These are phyloP conservation scores for Agrocybe praecox DNA, from an alignment of 768 basidiomycete species.

Conservation along the genomic window DNA sequence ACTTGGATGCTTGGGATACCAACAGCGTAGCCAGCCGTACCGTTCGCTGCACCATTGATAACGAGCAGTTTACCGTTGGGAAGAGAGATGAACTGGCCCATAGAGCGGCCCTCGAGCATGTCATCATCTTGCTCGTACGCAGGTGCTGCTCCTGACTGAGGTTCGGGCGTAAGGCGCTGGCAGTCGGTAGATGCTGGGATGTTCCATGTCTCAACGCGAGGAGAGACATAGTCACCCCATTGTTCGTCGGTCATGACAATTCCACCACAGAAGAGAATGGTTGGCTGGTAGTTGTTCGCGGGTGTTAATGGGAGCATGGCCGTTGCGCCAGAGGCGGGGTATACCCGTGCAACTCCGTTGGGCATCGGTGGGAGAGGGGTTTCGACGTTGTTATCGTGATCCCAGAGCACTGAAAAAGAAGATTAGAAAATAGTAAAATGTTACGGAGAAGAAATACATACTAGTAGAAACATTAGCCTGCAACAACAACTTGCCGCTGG, in stretches of 20 bases:
- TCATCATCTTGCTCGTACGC: slow-evolving; percentile 73
- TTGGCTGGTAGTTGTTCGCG: slow-evolving; percentile 84
- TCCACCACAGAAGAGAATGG: slow-evolving; percentile 91
- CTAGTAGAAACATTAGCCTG: slow-evolving; percentile 83
- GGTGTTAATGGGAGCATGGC: slow-evolving; percentile 93
- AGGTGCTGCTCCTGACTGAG: slow-evolving; percentile 60
- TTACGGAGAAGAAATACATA: slow-evolving; percentile 34
- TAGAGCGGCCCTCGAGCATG: slow-evolving; percentile 76
- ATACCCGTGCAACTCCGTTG: slow-evolving; percentile 72
- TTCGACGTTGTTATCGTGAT: slow-evolving; percentile 53
- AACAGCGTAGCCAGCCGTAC: slow-evolving; percentile 88
- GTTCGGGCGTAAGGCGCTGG: slow-evolving; percentile 87
- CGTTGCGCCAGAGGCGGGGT: slow-evolving; percentile 86
- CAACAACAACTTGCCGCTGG: slow-evolving; percentile 77
- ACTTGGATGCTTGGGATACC: slow-evolving; percentile 46
- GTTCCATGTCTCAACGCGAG: slow-evolving; percentile 72
- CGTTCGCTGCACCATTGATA: slow-evolving; percentile 82
- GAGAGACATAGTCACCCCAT: slow-evolving; percentile 79
- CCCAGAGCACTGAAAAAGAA: slow-evolving; percentile 25
- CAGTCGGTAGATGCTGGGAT: slow-evolving; percentile 73
- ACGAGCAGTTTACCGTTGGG: slow-evolving; percentile 79
- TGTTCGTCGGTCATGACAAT: slow-evolving; percentile 68
- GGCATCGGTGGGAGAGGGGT: slow-evolving; percentile 75
- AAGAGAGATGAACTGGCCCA: slow-evolving; percentile 92
- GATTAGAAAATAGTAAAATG: neutral